Percentiles rank a stretch among this genome's conserved stretches.
Conservation (phyloP, 495 filamentous ascomycete species). For the Paragyromitra xinjiangensis region DNA sequence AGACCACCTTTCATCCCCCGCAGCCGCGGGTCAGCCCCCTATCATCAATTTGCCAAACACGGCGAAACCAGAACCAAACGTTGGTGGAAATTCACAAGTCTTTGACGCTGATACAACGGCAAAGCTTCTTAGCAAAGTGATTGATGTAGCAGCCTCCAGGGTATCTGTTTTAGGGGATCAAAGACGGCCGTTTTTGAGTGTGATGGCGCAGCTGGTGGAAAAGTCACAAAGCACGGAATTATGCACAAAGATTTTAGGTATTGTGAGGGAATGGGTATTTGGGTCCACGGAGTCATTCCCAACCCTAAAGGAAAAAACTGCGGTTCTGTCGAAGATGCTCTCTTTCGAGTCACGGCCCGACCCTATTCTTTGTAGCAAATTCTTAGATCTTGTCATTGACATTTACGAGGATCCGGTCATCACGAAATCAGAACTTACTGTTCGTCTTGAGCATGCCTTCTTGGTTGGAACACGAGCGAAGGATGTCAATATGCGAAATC, state of each 20-base stretch:
- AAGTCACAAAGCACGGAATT: constrained; percentile 84
- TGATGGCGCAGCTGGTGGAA: constrained; percentile 92
- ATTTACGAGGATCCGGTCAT: constrained; percentile 98
- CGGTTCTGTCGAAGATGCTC: constrained; percentile 96
- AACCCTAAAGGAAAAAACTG: constrained; percentile 96
- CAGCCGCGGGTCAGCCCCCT: constrained; percentile 62
- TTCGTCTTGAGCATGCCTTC: constrained; percentile 96
- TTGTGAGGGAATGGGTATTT: constrained; percentile 98
- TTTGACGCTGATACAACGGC: constrained; percentile 83
- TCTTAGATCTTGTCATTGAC: constrained; percentile 92
- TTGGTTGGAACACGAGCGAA: constrained; percentile 92
- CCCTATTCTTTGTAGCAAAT: constrained; percentile 83
- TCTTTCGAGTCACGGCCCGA: constrained; percentile 87
- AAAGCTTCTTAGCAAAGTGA: constrained; percentile 87
- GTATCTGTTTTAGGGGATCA: constrained; percentile 95
- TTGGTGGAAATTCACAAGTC: constrained; percentile 64
- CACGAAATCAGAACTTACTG: constrained; percentile 91
- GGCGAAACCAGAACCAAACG: constrained; percentile 59
- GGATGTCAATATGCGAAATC: constrained; percentile 95
- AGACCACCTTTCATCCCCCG: constrained; percentile 85
- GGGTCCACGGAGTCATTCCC: constrained; percentile 90
- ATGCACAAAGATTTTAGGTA: constrained; percentile 88
- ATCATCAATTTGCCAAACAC: constrained; percentile 59
- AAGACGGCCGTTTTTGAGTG: constrained; percentile 89
- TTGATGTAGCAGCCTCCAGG: constrained; percentile 86